A percentile compares a stretch with the other conserved stretches of the same genome.
These are phyloP conservation scores for Stellera chamaejasme DNA, from an alignment of 345 rosid genomes.

Conservation along the genomic window DNA sequence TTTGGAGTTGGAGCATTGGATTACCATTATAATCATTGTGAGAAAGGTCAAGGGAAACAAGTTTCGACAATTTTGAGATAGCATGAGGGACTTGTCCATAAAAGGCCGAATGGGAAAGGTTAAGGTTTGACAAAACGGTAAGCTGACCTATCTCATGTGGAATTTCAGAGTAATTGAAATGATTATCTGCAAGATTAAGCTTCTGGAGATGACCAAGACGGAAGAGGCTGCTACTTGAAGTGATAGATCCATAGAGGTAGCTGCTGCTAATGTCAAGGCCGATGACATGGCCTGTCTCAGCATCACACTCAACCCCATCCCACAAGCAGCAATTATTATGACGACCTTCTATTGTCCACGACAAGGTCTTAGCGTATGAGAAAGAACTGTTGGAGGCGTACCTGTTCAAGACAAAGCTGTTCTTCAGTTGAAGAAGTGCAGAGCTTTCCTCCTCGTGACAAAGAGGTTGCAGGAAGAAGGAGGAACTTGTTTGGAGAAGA, in stretches of 20 bases:
- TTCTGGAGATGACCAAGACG: conserved; percentile 3
- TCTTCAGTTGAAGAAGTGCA: background rate
- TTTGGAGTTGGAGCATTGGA: too few relatives aligned
- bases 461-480: background rate
- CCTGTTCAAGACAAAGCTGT: background rate
- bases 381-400: background rate
- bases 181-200: conserved; percentile 3
- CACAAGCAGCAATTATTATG: conserved; percentile 1
- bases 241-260: background rate
- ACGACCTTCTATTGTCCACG: background rate
- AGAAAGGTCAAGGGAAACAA: too few relatives aligned
- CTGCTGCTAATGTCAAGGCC: conserved; percentile 2
- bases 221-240: conserved; percentile 4
- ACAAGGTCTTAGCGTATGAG: background rate
- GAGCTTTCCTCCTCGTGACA: background rate
- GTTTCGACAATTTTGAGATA: too few relatives aligned
- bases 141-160: conserved; percentile 8
- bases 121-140: background rate
- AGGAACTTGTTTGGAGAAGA: too few relatives aligned
- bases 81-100: too few relatives aligned
- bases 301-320: conserved; percentile 2
- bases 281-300: background rate
- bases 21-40: too few relatives aligned
- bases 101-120: background rate
- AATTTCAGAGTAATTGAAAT: conserved; percentile 5